A percentile compares a stretch with the other conserved stretches of the same genome.
Conservation (phyloP, 768 basidiomycete species). For the Tephrocybe sp. region DNA sequence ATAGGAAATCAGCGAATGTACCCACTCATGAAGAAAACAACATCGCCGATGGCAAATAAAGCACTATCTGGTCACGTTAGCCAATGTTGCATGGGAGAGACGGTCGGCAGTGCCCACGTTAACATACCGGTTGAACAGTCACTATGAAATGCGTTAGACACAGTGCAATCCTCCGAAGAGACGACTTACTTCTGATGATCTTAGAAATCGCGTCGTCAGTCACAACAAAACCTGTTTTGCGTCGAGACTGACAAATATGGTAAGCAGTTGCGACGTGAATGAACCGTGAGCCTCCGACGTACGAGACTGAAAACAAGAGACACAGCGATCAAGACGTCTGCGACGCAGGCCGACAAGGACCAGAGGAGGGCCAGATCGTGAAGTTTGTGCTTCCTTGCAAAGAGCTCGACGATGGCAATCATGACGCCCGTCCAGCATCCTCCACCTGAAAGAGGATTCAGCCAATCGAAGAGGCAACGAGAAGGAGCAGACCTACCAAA, state of each 20-base stretch:
- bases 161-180: too few relatives aligned
- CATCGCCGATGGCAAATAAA: slow-evolving; percentile 42
- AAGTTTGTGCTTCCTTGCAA: slow-evolving; percentile 27
- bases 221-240: slow-evolving; percentile 33
- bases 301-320: slow-evolving; percentile 44
- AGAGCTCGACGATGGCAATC: slow-evolving; percentile 24
- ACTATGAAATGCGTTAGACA: too few relatives aligned
- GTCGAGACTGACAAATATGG: slow-evolving; percentile 27
- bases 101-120: slow-evolving; percentile 25
- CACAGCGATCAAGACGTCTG: slow-evolving; percentile 47
- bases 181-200: slow-evolving; percentile 30
- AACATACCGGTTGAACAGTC: too few relatives aligned
- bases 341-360: slow-evolving; percentile 43
- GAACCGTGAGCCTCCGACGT: not conserved
- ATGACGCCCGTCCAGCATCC: slow-evolving; percentile 31
- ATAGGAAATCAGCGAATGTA: slow-evolving; percentile 9
- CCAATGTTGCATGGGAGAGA: not conserved
- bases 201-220: slow-evolving; percentile 35
- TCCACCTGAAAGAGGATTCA: slow-evolving; percentile 24
- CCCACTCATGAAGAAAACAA: slow-evolving; percentile 46
- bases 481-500: slow-evolving; percentile 25
- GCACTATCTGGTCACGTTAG: slow-evolving; percentile 26
- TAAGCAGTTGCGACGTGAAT: not conserved
- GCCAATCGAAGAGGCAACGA: not conserved
- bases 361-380: slow-evolving; percentile 37